Base-by-base conservation (phyloP, 73 alveolate genomes). In the Uronychia binucleata region DNA sequence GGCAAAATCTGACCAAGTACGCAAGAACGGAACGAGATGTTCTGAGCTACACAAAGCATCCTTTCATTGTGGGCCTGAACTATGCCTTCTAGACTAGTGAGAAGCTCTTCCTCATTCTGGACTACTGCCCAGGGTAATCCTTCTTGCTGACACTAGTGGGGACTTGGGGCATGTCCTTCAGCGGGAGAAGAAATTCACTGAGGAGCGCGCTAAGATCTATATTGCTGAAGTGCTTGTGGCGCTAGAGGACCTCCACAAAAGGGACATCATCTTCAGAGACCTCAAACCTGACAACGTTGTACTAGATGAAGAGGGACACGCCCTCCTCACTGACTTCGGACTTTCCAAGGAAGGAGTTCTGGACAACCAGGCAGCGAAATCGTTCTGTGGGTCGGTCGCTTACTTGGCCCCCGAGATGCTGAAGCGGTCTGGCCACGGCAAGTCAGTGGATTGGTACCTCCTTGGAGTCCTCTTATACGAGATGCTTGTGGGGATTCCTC, bases 41-140 rank as follows among this genome's bases (percentile, higher is more conserved):
- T 27, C 89, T 95, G 33, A 85, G 94, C 33, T 88, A 93, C 74
- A 90, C 97, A 35, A 93, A 90, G 81, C 97, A 95, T 91, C 98
- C 98, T 27, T 95, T 95, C 79, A 95, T 98, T 74, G 99, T 97
- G 14, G 88, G 91, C 67, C 91, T 98, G 60, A 96, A 97, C 86
- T 97, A 91, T 77, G 99, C 99, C 19, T 98, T 98, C 86, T 95
- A 98, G 93, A 97, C 99, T 0, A 83, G 90, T 1, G 94, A 96
- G 28, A 98, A 98, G 89, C 81, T 98, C 35, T 98, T 95, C 91
- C 88, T 98, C 79, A 94, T 98, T 32, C 95, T 98, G 59, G 98
- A 94, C 85, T 95, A 95, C 83, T 92, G 98, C 79, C 95, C 98
- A 26, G 95, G 97, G 67, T 46, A 46, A 46, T 5, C 67, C 5